phyloP scores from a whole-genome alignment of 2,329 filamentous ascomycete species.

The Alternaria postmessia region DNA sequence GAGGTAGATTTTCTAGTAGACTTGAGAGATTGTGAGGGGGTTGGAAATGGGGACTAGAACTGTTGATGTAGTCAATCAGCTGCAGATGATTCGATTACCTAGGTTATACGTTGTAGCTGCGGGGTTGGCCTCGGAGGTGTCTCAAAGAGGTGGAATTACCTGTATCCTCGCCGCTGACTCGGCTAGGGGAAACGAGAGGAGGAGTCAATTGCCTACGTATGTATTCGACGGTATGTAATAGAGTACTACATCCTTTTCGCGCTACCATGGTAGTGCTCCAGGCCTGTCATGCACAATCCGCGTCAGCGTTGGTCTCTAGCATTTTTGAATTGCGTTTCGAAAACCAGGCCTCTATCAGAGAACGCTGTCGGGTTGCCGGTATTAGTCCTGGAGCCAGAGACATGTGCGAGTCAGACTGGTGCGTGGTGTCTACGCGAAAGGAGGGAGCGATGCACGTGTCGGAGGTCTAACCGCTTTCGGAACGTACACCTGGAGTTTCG shows the following conservation, averaged over 20 bases:
- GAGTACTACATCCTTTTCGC: not conserved
- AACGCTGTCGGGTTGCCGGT: not conserved
- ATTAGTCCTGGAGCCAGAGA: not conserved
- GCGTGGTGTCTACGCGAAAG: slow-evolving; percentile 6
- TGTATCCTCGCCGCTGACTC: slow-evolving; percentile 8
- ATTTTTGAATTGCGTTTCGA: not conserved
- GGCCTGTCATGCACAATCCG: not conserved
- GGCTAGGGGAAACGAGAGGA: not conserved
- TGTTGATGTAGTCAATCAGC: not conserved
- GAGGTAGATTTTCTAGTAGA: not conserved
- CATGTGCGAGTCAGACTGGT: not conserved
- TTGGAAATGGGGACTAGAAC: not conserved
- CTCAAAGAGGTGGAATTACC: not conserved
- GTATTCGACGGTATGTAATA: not conserved
- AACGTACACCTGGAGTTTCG: slow-evolving; percentile 38
- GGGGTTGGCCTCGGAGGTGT: slow-evolving; percentile 13
- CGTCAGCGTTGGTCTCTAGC: no score
- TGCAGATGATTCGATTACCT: slow-evolving; percentile 18
- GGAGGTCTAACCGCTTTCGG: slow-evolving; percentile 27
- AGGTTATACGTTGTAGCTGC: slow-evolving; percentile 21
- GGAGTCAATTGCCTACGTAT: not conserved
- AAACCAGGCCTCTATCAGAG: not conserved
- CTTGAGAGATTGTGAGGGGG: no score
- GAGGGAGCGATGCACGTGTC: slow-evolving; percentile 27
- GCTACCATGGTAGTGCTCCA: not conserved